phyloP scores from a whole-genome alignment of 306 rosid species.

The Ormosia emarginata region DNA sequence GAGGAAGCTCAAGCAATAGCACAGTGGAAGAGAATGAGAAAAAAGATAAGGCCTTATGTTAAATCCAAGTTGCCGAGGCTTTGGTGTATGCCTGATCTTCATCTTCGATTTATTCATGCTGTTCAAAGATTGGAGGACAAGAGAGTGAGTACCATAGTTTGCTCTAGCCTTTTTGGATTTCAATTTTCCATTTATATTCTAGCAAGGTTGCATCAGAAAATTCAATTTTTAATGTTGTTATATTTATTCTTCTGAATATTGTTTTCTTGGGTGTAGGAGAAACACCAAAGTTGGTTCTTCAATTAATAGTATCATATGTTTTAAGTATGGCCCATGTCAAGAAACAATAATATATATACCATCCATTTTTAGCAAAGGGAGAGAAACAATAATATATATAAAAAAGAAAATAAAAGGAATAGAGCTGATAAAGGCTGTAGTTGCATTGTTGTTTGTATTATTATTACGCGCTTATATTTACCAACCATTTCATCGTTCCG shows the following conservation, averaged over 20 bases:
- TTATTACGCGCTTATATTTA: too few species aligned
- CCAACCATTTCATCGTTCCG: background rate
- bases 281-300: constrained; percentile 98
- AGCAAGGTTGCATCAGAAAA: too few species aligned
- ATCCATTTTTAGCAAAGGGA: too few species aligned
- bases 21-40: constrained; percentile 77
- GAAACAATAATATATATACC: too few species aligned
- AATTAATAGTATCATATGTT: constrained; percentile 85
- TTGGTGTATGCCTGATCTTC: constrained; percentile 94
- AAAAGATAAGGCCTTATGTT: constrained; percentile 75
- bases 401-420: too few species aligned
- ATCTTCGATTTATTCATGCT: constrained; percentile 83
- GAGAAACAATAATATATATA: too few species aligned
- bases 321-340: constrained; percentile 90
- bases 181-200: background rate
- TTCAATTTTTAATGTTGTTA: background rate
- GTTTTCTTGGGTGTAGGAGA: constrained; percentile 57
- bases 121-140: constrained; percentile 92
- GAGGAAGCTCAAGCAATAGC: constrained; percentile 89
- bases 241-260: background rate
- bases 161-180: background rate
- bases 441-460: too few species aligned
- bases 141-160: constrained; percentile 59
- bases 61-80: constrained; percentile 91
- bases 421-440: too few species aligned